Base-by-base conservation (phyloP, 345 rosid species). In the Citrus mangshanensis region DNA sequence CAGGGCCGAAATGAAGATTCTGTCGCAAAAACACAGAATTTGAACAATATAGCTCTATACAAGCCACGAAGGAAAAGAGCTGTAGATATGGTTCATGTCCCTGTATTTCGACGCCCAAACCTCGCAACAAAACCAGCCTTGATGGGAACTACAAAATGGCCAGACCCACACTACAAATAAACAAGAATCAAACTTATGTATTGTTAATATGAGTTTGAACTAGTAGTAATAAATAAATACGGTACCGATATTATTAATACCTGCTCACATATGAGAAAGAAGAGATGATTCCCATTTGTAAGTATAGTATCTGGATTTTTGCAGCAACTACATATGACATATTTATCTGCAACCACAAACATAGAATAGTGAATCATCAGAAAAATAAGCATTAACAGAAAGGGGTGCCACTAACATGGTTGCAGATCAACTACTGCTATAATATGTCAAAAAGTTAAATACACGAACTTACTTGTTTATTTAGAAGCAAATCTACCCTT, bases 291-390 rank as follows among this genome's bases (percentile, higher is more conserved):
- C 73, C 79, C 86, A 81, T 82, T 87, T 4, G 80, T 65, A n/a
- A 88, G 84, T 40, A 79, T 80, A 21, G 89, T 88, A 81, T 82
- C 87, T n/a, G 89, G 87, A 83, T 85, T 86, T 79, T 78, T 88
- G 83, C 91, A 89, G 73, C 85, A 77, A 82, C 73, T 67, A 79
- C 87, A 88, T 59, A 83, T 65, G 18, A 89, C 88, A 61, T 85
- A 89, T 77, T 86, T 84, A 74, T 86, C 91, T 87, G 82, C 19
- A 71, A 73, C 68, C 32, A 67, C 8, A 4, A 71, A 40, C 63
- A 19, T 46, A 55, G 16, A 58, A 27, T 13, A 32, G 63, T 2
- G 49, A 65, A 51, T 56, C 21, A 10, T 30, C 24, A 6, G 65
- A 55, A 61, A 4, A 70, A 2, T 2, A 70, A 18, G 69, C 38